Base-by-base conservation (phyloP, 129 eudicot species). In the Glebionis coronaria region DNA sequence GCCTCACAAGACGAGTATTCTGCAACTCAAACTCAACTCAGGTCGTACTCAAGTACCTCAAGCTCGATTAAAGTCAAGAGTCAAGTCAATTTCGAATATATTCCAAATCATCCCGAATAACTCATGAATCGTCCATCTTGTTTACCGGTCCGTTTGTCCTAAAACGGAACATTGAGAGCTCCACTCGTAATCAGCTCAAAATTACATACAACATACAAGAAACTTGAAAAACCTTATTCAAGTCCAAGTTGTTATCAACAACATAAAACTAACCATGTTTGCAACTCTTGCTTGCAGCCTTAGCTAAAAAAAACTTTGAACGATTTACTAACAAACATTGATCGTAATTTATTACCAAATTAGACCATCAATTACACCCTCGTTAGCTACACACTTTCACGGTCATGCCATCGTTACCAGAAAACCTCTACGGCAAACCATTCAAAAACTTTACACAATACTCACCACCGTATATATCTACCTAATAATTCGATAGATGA, bases 401-500 rank as follows among this genome's bases (percentile, higher is more conserved):
- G 53, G 19, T 23, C 52, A 0, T 35, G 53, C 73, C 64, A 55
- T 68, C 1, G 27, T 70, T 59, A 70, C 67, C 75, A 70, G 65
- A 12, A 13, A 70, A 70, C 42, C 31, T 1, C 49, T 57, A 69
- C 18, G 29, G 56, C 49, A 31, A 47, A 67, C 72, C 72, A 52
- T 38, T 49, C 54, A 35, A 49, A 49, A 58, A 58, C 9, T 23
- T 1, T 58, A 23, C 15, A 44, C 19, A 35, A 56, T 20, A 25
- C 56, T 75, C 73, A 84, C 35, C 65, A 66, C 61, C 67, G 63
- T 67, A 73, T 63, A 46, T 42, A 69, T 62, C 80, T 71, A 20
- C 65, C 69, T 61, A 70, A 62, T 7, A 81, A 47, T 16, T 78
- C 76, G 14, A 73, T 25, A 72, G 56, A 76, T 0, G 84, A 62